Evolutionary conservation across 306 rosid species (phyloP), one percentile per base, ranked within the genome.

Genomic region (Erythrophleum fordii): DNA sequence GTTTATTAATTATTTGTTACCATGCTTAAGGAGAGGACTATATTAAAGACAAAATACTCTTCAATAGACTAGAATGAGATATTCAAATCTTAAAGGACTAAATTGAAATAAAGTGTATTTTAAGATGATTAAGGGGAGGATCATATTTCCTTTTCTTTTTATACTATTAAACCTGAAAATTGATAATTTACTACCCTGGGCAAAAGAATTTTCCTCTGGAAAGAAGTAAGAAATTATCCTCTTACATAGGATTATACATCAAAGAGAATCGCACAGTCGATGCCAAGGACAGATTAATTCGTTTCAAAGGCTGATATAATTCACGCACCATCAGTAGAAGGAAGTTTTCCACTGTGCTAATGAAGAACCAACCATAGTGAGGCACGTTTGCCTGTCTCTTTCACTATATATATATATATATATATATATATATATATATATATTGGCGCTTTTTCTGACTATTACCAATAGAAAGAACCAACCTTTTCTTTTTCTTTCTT

Each of bases 231-330:
- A 18, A 60, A 9, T 28, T 28, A 29, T 39, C 20, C 64, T 23
- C 26, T 60, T 45, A 22, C 22, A 46, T 13, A 58, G 45, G n/a
- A 69, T 12, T 26, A 18, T 16, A 1, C 8, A 34, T 58, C 55
- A n/a, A 44, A 52, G 25, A 35, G 25, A 76, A 61, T 59, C 67
- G 37, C 28, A 55, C n/a, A 53, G 31, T 41, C 22, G 22, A 53
- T 75, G 60, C 46, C 37, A 65, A 23, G n/a, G 31, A 81, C 16
- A 11, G 22, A 31, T 39, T 74, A 37, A 56, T 28, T 68, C 62
- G 31, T 70, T 48, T 48, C 42, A 22, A 41, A 51, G 17, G 48
- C 60, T 34, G 64, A 42, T 25, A 73, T 66, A 64, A 64, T 45
- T 41, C 10, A 41, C 26, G 44, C 60, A 51, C 23, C 37, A 22